These are phyloP conservation scores for Linnemannia hyalina DNA, from an alignment of 192 early-diverging fungal species.

Conservation along the genomic window DNA sequence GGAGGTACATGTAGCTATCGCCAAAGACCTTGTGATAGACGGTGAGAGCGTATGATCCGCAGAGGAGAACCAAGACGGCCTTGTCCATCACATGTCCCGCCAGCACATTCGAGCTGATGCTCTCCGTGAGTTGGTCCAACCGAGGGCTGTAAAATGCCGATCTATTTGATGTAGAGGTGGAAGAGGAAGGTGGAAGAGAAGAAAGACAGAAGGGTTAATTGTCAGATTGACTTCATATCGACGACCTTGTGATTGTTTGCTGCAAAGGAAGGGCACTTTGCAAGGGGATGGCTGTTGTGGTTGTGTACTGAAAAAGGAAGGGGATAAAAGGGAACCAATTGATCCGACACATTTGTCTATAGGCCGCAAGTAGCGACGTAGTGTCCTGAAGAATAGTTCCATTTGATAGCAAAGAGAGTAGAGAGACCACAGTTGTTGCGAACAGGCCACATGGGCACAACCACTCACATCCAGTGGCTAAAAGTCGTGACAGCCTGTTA, in stretches of 20 bases:
- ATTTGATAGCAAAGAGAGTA: not conserved
- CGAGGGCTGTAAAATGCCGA: constrained; percentile 55
- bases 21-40: constrained; percentile 63
- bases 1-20: constrained; percentile 61
- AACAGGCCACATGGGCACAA: not conserved
- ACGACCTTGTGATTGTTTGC: not conserved
- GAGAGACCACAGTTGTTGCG: not conserved
- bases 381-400: not conserved
- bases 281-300: not conserved
- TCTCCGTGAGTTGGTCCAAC: constrained; percentile 44
- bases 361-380: not conserved
- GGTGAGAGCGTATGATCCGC: constrained; percentile 63
- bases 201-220: not conserved
- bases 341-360: not conserved
- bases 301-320: not conserved
- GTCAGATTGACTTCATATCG: not conserved
- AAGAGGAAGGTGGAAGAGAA: not conserved
- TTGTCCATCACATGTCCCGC: constrained; percentile 52
- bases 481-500: not conserved
- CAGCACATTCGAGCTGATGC: constrained; percentile 40
- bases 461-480: not conserved
- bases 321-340: not conserved
- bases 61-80: constrained; percentile 49
- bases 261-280: not conserved
- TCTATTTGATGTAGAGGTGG: constrained; percentile 6